Evolutionary conservation across 2,329 filamentous ascomycete species (phyloP), one percentile per base, ranked within the genome.

Genomic region (Neofusicoccum umdonicola): DNA sequence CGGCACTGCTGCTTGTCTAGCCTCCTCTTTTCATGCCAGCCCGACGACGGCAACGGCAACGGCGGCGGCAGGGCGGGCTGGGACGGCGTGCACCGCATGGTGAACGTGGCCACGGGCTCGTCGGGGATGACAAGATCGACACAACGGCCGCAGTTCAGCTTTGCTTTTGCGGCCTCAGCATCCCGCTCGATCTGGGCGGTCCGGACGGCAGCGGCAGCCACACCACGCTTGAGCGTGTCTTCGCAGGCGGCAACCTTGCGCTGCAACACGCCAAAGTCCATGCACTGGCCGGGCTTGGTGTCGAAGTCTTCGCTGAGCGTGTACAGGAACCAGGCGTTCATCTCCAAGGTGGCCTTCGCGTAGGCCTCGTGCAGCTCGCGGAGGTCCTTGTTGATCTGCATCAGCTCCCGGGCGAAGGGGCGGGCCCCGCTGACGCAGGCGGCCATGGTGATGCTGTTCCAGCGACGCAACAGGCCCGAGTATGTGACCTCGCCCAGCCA

Each of bases 391-490:
- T 60, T 60, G 42, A 60, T 60, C 42, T 60, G 56, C 56, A 60
- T 60, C 27, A 60, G 56, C 56, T 60, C 56, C 2, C 56, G 56
- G 15, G 56, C 56, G 31, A 60, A 60, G 9, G 56, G 56, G 42
- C 56, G 56, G 42, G 56, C 56, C 41, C 56, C 56, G 56, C 41
- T 60, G 41, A 60, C 56, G 56, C 56, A 60, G 42, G 56, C 56
- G 56, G 56, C 41, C 56, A 60, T 60, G 42, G 56, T 60, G 42
- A 60, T 39, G 56, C 56, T 60, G 56, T 60, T 60, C 56, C 56
- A 60, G 27, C 56, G 56, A n/a, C 56, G 56, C n/a, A 60, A 15
- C 56, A 60, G 56, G 31, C 56, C 56, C 42, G 56, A 60, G 31
- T 60, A 60, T 19, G 41, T 47, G 31, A 60, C 56, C 41, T 60